Percentiles rank a stretch among this genome's conserved stretches.
These are phyloP conservation scores for Penicillium frequentans DNA, from an alignment of 2,329 filamentous ascomycete species.

Conservation along the genomic window DNA sequence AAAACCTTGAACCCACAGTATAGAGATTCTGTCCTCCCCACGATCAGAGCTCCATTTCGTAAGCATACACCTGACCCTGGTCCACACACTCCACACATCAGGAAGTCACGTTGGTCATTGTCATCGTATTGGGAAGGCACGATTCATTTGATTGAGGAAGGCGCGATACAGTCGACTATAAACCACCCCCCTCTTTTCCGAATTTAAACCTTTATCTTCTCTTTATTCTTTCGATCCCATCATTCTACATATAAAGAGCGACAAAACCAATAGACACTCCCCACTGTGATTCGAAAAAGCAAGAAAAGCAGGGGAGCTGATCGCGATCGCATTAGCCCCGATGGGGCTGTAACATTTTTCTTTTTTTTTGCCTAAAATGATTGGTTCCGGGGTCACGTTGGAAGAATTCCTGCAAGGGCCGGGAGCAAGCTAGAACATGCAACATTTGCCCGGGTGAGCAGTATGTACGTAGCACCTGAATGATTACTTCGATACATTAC, in stretches of 20 bases:
- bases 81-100: too few species aligned
- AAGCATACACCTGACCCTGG: neutral
- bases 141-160: too few species aligned
- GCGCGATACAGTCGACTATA: too few species aligned
- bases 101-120: too few species aligned
- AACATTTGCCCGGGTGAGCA: neutral
- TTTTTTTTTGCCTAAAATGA: neutral
- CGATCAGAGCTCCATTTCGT: neutral
- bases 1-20: neutral
- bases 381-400: neutral
- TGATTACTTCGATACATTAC: neutral
- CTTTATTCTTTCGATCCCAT: too few species aligned
- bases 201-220: too few species aligned
- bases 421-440: neutral
- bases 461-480: neutral
- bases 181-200: too few species aligned
- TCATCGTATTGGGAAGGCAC: too few species aligned
- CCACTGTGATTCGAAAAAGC: neutral
- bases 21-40: neutral
- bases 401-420: constrained; percentile 1
- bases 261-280: too few species aligned
- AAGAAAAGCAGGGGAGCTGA: neutral
- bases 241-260: too few species aligned
- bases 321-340: neutral
- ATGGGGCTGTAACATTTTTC: neutral